Evolutionary conservation across 2,329 filamentous ascomycete genomes (phyloP).

Genomic region (Zasmidium cellare): DNA sequence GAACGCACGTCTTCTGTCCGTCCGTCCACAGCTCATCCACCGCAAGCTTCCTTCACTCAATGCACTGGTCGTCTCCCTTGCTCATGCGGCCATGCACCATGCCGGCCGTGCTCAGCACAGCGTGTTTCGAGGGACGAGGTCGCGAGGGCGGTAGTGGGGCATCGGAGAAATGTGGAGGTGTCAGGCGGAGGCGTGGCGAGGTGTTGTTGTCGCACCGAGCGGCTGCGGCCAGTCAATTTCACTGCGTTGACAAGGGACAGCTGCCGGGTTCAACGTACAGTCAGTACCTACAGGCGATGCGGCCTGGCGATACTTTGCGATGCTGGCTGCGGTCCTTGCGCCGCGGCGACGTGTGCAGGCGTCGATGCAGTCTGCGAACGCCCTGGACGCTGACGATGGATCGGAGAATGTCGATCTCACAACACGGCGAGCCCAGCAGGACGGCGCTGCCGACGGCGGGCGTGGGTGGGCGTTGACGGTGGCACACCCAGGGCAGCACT

Average conservation of each 20-base stretch:
- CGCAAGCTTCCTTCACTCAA: neutral
- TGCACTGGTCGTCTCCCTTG: conserved; percentile 9
- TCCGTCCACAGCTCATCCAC: neutral
- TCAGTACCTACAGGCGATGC: neutral
- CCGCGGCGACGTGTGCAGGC: neutral
- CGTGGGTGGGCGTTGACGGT: neutral
- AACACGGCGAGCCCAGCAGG: conserved; percentile 5
- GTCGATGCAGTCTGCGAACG: neutral
- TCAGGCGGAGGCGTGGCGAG: conserved; percentile 9
- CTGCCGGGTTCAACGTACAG: neutral
- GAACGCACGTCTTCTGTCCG: too few species aligned
- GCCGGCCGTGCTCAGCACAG: conserved; percentile 1
- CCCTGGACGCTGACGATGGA: neutral
- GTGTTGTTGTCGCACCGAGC: neutral
- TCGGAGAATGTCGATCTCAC: conserved; percentile 1
- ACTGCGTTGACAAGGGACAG: neutral
- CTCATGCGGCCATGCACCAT: conserved; percentile 13
- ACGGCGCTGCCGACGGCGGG: neutral
- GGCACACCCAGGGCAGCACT: neutral
- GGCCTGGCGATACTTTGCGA: neutral
- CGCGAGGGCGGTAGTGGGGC: neutral
- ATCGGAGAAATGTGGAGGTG: conserved; percentile 3
- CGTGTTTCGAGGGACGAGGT: conserved; percentile 3
- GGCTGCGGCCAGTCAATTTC: conserved; percentile 6
- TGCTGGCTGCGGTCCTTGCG: neutral